A percentile compares a stretch with the other conserved stretches of the same genome.
Evolutionary conservation across 2,329 filamentous ascomycete species (phyloP).

Genomic region (Xylariomycetidae sp.): DNA sequence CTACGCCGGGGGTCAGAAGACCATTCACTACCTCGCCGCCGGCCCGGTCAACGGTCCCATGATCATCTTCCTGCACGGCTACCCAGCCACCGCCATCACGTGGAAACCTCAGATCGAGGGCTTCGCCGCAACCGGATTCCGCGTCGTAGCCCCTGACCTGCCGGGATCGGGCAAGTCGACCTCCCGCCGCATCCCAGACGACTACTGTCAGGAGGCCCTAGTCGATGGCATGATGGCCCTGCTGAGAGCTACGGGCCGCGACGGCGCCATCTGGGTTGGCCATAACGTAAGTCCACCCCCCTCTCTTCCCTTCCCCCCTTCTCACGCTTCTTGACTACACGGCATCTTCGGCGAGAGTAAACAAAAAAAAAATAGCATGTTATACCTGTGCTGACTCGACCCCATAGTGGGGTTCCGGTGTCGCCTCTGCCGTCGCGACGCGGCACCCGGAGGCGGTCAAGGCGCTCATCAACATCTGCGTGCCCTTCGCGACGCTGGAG

Average conservation of each 20-base stretch:
- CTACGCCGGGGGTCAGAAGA: slow-evolving; percentile 18
- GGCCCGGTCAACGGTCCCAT: slow-evolving; percentile 22
- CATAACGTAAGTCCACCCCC: slow-evolving; percentile 31
- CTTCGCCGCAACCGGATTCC: slow-evolving; percentile 26
- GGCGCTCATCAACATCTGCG: slow-evolving; percentile 24
- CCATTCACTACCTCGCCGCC: slow-evolving; percentile 25
- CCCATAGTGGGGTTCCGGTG: slow-evolving; percentile 28
- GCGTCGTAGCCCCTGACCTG: slow-evolving; percentile 27
- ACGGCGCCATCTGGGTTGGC: slow-evolving; percentile 41
- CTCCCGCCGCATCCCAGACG: slow-evolving; percentile 19
- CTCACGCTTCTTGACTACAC: background rate
- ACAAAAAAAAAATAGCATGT: too few species aligned
- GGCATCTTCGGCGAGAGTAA: too few species aligned
- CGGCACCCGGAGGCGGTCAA: slow-evolving; percentile 22
- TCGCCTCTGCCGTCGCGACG: slow-evolving; percentile 22
- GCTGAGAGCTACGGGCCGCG: slow-evolving; percentile 24
- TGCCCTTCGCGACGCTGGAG: slow-evolving; percentile 38
- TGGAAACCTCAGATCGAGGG: slow-evolving; percentile 27
- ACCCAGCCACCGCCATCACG: slow-evolving; percentile 27
- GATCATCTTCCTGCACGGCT: slow-evolving; percentile 33
- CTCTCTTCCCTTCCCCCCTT: background rate
- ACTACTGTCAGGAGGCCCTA: slow-evolving; percentile 28
- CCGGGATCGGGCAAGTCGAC: slow-evolving; percentile 34
- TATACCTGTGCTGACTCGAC: background rate
- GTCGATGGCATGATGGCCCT: slow-evolving; percentile 30